These are phyloP conservation scores for Arabidopsis suecica DNA, from an alignment of 345 rosid genomes.

Conservation along the genomic window DNA sequence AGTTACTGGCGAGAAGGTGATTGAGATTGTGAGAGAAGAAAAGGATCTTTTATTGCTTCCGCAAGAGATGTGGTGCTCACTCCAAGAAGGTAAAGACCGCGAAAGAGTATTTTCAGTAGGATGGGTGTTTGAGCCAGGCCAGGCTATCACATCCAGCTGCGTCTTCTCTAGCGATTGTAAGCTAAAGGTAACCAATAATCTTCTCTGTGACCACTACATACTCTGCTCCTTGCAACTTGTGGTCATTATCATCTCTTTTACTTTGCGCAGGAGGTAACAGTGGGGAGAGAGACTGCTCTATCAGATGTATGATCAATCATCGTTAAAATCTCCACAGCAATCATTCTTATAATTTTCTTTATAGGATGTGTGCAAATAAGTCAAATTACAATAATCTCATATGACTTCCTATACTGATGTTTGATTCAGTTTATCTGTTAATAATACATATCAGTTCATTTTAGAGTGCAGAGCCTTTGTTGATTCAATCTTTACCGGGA, in stretches of 20 bases:
- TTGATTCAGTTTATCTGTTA: constrained; percentile 21
- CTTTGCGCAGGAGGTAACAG: constrained; percentile 37
- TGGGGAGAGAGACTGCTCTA: constrained; percentile 42
- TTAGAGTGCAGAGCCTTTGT: constrained; percentile 27
- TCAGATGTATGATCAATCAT: constrained; percentile 22
- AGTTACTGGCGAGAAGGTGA: constrained; percentile 50
- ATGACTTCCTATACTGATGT: constrained; percentile 25
- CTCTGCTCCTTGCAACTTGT: constrained; percentile 7
- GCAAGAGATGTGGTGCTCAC: constrained; percentile 72
- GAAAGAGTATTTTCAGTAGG: constrained; percentile 65
- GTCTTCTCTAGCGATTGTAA: constrained; percentile 61
- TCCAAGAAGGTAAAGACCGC: constrained; percentile 50
- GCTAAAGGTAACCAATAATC: constrained; percentile 52
- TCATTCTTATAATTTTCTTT: constrained; percentile 24
- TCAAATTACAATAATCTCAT: constrained; percentile 41
- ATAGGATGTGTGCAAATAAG: constrained; percentile 31
- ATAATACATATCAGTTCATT: constrained; percentile 39
- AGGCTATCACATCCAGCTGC: constrained; percentile 66
- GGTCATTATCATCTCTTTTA: constrained; percentile 24
- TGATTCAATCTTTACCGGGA: constrained; percentile 23
- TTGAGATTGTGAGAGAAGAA: constrained; percentile 61
- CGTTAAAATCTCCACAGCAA: constrained; percentile 11
- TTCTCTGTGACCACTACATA: constrained; percentile 13
- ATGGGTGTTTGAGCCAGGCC: constrained; percentile 67
- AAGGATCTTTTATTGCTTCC: constrained; percentile 69